Percentiles rank a stretch among this genome's conserved stretches.
phyloP scores from a whole-genome alignment of 345 rosid genomes.

The Eucalyptus cloeziana region DNA sequence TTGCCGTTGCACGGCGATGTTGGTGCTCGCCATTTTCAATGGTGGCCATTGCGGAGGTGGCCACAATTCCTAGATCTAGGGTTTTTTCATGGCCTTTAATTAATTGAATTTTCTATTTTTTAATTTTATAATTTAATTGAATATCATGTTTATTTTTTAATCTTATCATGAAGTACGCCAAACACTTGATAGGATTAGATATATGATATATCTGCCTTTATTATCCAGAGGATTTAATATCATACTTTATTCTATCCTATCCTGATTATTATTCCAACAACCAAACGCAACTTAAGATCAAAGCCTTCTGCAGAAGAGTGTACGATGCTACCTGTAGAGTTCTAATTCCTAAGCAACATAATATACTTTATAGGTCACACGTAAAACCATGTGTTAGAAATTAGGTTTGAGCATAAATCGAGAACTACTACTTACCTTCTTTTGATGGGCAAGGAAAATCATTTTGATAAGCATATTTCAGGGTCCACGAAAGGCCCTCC shows the following conservation, averaged over 20 bases:
- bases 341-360: not conserved
- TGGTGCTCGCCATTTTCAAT: too few relatives aligned
- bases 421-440: not conserved
- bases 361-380: not conserved
- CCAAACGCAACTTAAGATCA: not conserved
- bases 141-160: too few relatives aligned
- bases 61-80: too few relatives aligned
- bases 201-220: too few relatives aligned
- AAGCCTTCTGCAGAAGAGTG: not conserved
- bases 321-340: not conserved
- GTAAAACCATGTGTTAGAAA: not conserved
- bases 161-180: too few relatives aligned
- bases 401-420: not conserved
- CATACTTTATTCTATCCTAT: fast-evolving
- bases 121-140: too few relatives aligned
- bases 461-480: too few relatives aligned
- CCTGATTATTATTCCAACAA: fast-evolving
- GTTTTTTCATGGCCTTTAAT: too few relatives aligned
- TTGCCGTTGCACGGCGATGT: fast-evolving
- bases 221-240: too few relatives aligned
- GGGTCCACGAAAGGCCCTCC: not conserved
- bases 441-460: not conserved
- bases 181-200: too few relatives aligned
- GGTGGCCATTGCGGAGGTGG: too few relatives aligned
- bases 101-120: too few relatives aligned